Evolutionary conservation across 495 filamentous ascomycete genomes (phyloP).

Genomic region (Apodospora peruviana): DNA sequence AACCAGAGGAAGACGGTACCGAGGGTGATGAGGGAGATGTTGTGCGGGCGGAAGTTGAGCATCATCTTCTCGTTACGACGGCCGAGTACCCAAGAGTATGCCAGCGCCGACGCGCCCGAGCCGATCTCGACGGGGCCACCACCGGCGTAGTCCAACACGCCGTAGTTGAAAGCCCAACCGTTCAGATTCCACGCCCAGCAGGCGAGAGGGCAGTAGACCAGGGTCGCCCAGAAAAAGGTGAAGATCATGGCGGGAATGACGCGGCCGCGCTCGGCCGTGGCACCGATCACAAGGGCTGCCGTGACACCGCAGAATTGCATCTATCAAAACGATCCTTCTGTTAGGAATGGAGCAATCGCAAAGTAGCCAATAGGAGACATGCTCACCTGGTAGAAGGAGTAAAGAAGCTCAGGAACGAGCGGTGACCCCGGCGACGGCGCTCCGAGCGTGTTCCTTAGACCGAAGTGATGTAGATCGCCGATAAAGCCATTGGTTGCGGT

Average conservation of each 20-base stretch:
- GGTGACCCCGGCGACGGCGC: constrained; percentile 75
- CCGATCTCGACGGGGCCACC: constrained; percentile 97
- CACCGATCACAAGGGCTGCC: constrained; percentile 86
- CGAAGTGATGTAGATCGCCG: constrained; percentile 81
- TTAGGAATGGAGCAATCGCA: not conserved
- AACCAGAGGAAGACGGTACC: constrained; percentile 97
- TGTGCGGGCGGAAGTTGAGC: constrained; percentile 93
- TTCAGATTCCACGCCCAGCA: constrained; percentile 95
- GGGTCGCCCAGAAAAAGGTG: constrained; percentile 89
- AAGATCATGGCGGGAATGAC: constrained; percentile 95
- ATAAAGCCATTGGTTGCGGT: constrained; percentile 77
- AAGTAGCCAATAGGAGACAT: not conserved
- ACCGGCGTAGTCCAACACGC: constrained; percentile 93
- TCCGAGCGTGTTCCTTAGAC: constrained; percentile 71
- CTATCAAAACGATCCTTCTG: constrained; percentile 37
- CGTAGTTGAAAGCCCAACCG: constrained; percentile 89
- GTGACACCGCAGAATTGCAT: constrained; percentile 96
- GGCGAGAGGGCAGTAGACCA: constrained; percentile 94
- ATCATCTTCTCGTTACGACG: constrained; percentile 99
- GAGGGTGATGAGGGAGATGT: constrained; percentile 93
- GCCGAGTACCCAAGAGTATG: constrained; percentile 92
- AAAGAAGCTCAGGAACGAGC: constrained; percentile 82
- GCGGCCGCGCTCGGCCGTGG: constrained; percentile 89
- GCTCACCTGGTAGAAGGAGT: constrained; percentile 76
- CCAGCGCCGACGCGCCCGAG: constrained; percentile 86